A percentile compares a stretch with the other conserved stretches of the same genome.
Evolutionary conservation across 371 early-diverging fungal genomes (phyloP).

Genomic region (Phascolomyces articulosus): DNA sequence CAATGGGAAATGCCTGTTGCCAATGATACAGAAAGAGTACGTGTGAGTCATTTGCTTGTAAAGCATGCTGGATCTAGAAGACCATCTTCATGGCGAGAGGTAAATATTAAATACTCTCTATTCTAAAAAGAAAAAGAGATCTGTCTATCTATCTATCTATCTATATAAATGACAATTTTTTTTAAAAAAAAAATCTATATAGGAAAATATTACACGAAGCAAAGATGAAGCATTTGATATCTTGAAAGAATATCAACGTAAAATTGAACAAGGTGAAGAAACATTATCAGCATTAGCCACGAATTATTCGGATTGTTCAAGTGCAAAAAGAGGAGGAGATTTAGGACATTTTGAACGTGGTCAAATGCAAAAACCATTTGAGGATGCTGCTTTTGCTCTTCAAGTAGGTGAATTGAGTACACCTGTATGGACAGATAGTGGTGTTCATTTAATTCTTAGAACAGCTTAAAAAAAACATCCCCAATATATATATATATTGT

Average conservation of each 20-base stretch:
- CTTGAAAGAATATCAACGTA: constrained; percentile 56
- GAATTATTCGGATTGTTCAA: constrained; percentile 86
- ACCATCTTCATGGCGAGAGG: constrained; percentile 92
- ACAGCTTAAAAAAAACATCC: constrained; percentile 62
- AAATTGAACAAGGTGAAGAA: constrained; percentile 65
- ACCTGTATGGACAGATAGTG: constrained; percentile 91
- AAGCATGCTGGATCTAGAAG: constrained; percentile 88
- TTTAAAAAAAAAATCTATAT: background rate
- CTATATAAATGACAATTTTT: too few relatives aligned
- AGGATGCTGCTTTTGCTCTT: constrained; percentile 87
- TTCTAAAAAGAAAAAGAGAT: too few relatives aligned
- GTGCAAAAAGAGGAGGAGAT: constrained; percentile 89
- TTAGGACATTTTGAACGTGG: constrained; percentile 85
- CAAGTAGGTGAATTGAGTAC: constrained; percentile 83
- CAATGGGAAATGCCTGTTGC: constrained; percentile 81
- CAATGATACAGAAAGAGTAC: constrained; percentile 59
- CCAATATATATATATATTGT: too few relatives aligned
- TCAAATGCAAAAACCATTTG: constrained; percentile 88
- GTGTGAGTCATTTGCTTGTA: constrained; percentile 91
- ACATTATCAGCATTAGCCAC: constrained; percentile 73
- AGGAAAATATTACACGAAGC: constrained; percentile 83
- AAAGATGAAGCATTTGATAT: constrained; percentile 85
- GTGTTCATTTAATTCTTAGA: constrained; percentile 91
- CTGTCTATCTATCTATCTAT: background rate
- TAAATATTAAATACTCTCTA: constrained; percentile 26